Conservation (phyloP, 2,329 filamentous ascomycete species). For the Aspergillus sp. region DNA sequence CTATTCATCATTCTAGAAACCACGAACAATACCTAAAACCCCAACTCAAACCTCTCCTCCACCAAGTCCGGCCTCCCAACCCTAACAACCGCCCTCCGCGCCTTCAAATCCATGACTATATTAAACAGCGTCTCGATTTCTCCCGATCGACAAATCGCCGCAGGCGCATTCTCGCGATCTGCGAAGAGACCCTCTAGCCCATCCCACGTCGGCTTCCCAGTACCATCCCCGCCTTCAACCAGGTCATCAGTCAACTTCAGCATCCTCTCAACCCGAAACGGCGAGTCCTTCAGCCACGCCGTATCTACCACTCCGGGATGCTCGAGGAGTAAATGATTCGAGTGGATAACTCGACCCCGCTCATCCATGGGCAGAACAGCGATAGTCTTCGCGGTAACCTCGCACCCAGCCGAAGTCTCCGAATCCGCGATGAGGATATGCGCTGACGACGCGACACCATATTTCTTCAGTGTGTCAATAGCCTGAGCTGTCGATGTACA, state of each 20-base stretch:
- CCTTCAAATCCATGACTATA: slow-evolving; percentile 6
- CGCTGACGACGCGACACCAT: background rate
- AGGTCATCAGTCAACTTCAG: background rate
- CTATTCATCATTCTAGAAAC: too few relatives aligned
- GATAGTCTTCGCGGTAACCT: background rate
- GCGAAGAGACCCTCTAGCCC: background rate
- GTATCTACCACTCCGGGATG: background rate
- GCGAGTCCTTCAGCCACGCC: slow-evolving; percentile 1
- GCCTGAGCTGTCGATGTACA: background rate
- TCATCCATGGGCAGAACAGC: background rate
- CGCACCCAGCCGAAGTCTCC: background rate
- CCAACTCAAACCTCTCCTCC: background rate
- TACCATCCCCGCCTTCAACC: background rate
- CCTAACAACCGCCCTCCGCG: background rate
- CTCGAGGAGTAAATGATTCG: background rate
- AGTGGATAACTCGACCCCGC: background rate
- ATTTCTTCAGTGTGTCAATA: background rate
- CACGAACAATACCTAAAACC: background rate
- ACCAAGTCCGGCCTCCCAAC: background rate
- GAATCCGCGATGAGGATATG: slow-evolving; percentile 3
- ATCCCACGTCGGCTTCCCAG: background rate
- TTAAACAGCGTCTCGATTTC: slow-evolving; percentile 6
- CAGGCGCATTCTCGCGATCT: background rate
- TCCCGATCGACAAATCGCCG: background rate
- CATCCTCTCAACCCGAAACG: background rate